Conservation (phyloP, 1,284 basidiomycete genomes). For the Leccinum subrobustum region DNA sequence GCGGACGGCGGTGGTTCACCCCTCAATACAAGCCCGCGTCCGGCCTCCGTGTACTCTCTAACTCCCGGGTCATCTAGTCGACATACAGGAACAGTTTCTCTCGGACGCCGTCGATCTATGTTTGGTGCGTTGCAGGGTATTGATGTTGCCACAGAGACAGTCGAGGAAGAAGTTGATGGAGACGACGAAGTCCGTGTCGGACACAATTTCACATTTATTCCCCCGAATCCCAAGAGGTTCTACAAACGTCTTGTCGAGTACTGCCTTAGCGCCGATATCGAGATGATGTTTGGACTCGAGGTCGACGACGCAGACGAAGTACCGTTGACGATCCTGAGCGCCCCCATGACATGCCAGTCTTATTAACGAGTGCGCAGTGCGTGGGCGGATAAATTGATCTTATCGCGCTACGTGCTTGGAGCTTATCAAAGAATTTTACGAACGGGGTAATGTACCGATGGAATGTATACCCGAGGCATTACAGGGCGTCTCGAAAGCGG, state of each 20-base stretch:
- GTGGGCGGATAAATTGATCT: slow-evolving; percentile 86
- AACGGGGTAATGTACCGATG: slow-evolving; percentile 87
- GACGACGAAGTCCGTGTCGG: too few relatives aligned
- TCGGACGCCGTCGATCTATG: slow-evolving; percentile 50
- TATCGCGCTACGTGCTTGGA: slow-evolving; percentile 84
- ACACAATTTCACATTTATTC: slow-evolving; percentile 59
- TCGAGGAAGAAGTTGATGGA: too few relatives aligned
- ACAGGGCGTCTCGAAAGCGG: slow-evolving; percentile 66
- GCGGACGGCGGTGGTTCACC: slow-evolving; percentile 49
- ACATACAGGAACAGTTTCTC: slow-evolving; percentile 44
- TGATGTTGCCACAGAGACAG: too few relatives aligned
- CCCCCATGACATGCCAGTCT: slow-evolving; percentile 70
- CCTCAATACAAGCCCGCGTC: slow-evolving; percentile 44
- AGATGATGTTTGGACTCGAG: slow-evolving; percentile 82
- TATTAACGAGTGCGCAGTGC: slow-evolving; percentile 82
- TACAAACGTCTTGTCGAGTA: slow-evolving; percentile 84
- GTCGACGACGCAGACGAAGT: slow-evolving; percentile 97
- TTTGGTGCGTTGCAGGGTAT: too few relatives aligned
- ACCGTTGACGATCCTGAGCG: slow-evolving; percentile 88
- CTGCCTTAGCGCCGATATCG: slow-evolving; percentile 86
- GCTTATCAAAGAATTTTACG: slow-evolving; percentile 85
- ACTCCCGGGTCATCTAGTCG: slow-evolving; percentile 41
- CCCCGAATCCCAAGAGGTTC: slow-evolving; percentile 82
- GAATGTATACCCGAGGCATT: slow-evolving; percentile 94
- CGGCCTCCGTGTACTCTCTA: slow-evolving; percentile 53